Conservation (phyloP, 2,329 filamentous ascomycete species). For the Fusarium sarcochroum region DNA sequence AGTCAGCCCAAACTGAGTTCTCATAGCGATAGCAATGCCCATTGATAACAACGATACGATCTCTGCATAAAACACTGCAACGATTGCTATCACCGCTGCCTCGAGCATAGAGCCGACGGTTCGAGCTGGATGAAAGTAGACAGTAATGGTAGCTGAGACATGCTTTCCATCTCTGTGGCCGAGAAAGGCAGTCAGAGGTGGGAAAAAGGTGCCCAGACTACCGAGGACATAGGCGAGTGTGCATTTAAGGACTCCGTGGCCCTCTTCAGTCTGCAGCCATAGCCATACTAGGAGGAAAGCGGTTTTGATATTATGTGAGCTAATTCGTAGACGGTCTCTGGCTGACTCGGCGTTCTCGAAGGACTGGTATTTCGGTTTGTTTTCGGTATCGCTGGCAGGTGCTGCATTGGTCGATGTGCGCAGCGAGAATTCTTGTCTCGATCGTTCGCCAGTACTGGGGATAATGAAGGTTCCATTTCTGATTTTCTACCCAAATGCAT, state of each 20-base stretch:
- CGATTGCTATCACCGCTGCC: conserved; percentile 80
- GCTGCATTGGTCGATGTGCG: conserved; percentile 62
- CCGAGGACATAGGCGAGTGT: conserved; percentile 90
- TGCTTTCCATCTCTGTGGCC: conserved; percentile 93
- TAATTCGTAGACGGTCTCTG: conserved; percentile 53
- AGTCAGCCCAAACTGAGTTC: conserved; percentile 74
- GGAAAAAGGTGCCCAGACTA: conserved; percentile 87
- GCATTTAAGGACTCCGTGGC: conserved; percentile 89
- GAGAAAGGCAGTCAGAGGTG: conserved; percentile 78
- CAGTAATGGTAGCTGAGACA: conserved; percentile 91
- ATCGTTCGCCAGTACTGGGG: conserved; percentile 86
- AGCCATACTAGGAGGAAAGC: conserved; percentile 67
- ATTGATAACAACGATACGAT: conserved; percentile 86
- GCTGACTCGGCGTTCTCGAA: conserved; percentile 50
- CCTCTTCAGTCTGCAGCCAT: conserved; percentile 75
- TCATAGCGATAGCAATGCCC: conserved; percentile 87
- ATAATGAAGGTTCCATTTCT: conserved; percentile 90
- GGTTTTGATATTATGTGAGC: conserved; percentile 56
- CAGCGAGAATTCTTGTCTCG: conserved; percentile 84
- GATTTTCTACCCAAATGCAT: conserved; percentile 69
- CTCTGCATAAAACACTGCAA: conserved; percentile 80
- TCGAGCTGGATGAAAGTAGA: conserved; percentile 93
- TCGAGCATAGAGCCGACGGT: conserved; percentile 92
- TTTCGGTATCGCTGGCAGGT: conserved; percentile 28
- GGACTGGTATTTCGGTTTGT: conserved; percentile 37